Conservation (phyloP, 2,329 filamentous ascomycete genomes). For the Pseudocercospora cruenta region DNA sequence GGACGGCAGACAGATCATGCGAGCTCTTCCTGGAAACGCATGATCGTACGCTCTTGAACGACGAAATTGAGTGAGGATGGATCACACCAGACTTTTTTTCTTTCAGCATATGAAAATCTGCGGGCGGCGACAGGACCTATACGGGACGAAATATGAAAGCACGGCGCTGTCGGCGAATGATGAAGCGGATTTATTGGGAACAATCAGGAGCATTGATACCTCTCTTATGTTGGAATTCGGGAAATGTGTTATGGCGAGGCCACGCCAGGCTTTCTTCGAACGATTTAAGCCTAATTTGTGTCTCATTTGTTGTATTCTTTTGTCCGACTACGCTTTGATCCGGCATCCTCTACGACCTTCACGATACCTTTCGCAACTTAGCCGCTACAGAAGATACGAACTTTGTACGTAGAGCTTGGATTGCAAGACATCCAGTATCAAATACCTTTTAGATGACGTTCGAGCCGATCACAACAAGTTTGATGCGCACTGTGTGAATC, state of each 20-base stretch:
- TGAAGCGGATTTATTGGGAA: conserved; percentile 21
- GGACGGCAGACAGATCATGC: conserved; percentile 43
- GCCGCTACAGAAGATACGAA: conserved; percentile 8
- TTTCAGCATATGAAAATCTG: conserved; percentile 7
- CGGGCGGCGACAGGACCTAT: conserved; percentile 5
- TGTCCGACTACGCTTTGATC: conserved; percentile 10
- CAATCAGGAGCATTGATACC: conserved; percentile 8
- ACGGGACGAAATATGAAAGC: conserved; percentile 19
- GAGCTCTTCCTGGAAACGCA: conserved; percentile 30
- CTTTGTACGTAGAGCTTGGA: conserved; percentile 20
- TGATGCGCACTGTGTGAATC: neutral
- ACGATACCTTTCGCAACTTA: conserved; percentile 21
- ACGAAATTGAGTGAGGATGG: neutral
- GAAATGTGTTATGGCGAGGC: neutral
- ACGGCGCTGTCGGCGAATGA: conserved; percentile 29
- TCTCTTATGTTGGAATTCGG: conserved; percentile 14
- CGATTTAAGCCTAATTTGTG: conserved; percentile 25
- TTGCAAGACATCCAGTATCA: neutral
- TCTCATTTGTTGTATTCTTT: conserved; percentile 15
- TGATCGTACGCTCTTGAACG: neutral
- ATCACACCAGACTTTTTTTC: neutral
- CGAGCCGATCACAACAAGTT: neutral
- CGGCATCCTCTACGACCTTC: conserved; percentile 28
- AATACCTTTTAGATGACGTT: conserved; percentile 17
- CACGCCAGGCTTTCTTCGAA: conserved; percentile 9